These are phyloP conservation scores for Paratinospora sagittata DNA, from an alignment of 164 flowering plant species.

Conservation along the genomic window DNA sequence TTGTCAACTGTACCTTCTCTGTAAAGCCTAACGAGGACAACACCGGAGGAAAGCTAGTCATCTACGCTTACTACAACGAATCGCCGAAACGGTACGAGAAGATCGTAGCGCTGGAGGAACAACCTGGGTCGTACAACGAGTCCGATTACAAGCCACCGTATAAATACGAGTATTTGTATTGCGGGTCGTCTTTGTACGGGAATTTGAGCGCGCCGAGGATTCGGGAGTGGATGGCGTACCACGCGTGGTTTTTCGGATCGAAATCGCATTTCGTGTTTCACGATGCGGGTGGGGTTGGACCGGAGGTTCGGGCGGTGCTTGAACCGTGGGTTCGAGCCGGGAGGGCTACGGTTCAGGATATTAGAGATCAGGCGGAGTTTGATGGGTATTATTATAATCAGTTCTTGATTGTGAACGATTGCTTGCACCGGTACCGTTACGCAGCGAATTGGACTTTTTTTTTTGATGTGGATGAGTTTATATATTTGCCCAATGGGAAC, in stretches of 20 bases:
- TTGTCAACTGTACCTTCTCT: slow-evolving; percentile 58
- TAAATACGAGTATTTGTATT: slow-evolving; percentile 54
- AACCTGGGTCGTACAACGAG: slow-evolving; percentile 35
- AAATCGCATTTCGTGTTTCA: slow-evolving; percentile 64
- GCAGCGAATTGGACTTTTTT: slow-evolving; percentile 62
- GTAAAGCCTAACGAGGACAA: slow-evolving; percentile 40
- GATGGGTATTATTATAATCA: slow-evolving; percentile 64
- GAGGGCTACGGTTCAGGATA: slow-evolving; percentile 50
- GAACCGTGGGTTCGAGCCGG: slow-evolving; percentile 66
- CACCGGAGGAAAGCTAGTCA: slow-evolving; percentile 46
- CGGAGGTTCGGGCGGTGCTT: slow-evolving; percentile 41
- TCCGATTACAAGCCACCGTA: slow-evolving; percentile 40
- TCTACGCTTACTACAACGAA: not conserved
- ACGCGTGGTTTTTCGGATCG: slow-evolving; percentile 53
- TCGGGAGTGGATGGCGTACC: slow-evolving; percentile 72
- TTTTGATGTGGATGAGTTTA: slow-evolving; percentile 68
- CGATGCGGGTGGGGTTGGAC: slow-evolving; percentile 54
- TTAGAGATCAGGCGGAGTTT: slow-evolving; percentile 42
- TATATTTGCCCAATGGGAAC: slow-evolving; percentile 42
- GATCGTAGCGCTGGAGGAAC: slow-evolving; percentile 42
- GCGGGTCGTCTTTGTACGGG: slow-evolving; percentile 66
- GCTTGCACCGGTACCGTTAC: slow-evolving; percentile 44
- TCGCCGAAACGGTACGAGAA: slow-evolving; percentile 37
- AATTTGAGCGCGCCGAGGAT: slow-evolving; percentile 42
- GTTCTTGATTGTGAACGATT: slow-evolving; percentile 62